Base-by-base conservation (phyloP, 345 rosid species). In the Hibiscus trionum region DNA sequence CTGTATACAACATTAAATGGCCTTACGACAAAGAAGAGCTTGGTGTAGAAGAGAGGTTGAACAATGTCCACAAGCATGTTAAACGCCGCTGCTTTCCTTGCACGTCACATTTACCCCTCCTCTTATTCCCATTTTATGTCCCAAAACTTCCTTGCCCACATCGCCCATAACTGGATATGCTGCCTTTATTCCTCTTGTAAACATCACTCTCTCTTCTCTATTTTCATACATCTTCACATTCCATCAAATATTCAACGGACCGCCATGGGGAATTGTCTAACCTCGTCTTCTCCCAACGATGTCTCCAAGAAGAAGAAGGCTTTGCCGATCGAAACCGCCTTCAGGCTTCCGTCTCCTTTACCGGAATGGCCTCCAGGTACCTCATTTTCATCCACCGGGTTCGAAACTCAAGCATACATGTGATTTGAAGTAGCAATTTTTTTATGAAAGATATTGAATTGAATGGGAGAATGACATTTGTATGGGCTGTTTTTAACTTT, bases 61-160 rank as follows among this genome's bases (percentile, higher is more conserved):
- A 58, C 61, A 58, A 58, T 21, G 31, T 58, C 61, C 61, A 10
- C 31, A 58, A 58, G 61, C 61, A 58, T 58, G 61, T 58, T 58
- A 58, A 58, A 58, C 5, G 7, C 33, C 26, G 31, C 31, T 58
- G 4, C 26, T 56, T 58, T 58, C 31, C 61, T 58, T 58, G 61
- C 61, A 58, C 61, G 61, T 4, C 8, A 58, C 16, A 11, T 26
- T 26, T 33, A 0, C 26, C 5, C 24, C 6, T 24, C 31, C 2
- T 57, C 11, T 10, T 21, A 58, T 58, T 58, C 61, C 24, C 31
- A 21, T 1, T 10, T 49, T 14, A n/a, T 55, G 11, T 7, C 24
- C 2, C 61, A 8, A 21, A 57, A 57, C 8, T 57, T 12, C 31
- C 61, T 58, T 58, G 33, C 61, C 61, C 33, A 57, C 14, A 27